These are phyloP conservation scores for Ogataea polymorpha DNA, from an alignment of 805 yeast species.

Conservation along the genomic window DNA sequence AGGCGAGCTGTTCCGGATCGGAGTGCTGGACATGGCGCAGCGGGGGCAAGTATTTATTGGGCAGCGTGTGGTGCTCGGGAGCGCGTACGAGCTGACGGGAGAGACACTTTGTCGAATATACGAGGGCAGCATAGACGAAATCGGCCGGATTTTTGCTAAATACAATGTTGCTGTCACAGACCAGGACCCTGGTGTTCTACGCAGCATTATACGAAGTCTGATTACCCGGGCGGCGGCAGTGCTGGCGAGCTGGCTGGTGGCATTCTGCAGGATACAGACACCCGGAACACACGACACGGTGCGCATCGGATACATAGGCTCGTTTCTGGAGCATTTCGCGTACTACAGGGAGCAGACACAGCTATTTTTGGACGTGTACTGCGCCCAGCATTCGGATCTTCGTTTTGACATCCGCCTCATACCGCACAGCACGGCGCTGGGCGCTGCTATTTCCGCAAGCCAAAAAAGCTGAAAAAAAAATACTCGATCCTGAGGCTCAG, in stretches of 20 bases:
- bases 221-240: conserved; percentile 44
- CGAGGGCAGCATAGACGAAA: conserved; percentile 22
- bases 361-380: conserved; percentile 16
- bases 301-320: conserved; percentile 49
- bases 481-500: conserved; percentile 3
- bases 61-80: neutral
- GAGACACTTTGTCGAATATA: conserved; percentile 39
- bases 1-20: conserved; percentile 49
- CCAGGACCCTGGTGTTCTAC: neutral
- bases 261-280: conserved; percentile 23
- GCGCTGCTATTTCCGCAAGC: conserved; percentile 14
- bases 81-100: conserved; percentile 28
- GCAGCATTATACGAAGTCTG: conserved; percentile 34
- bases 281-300: conserved; percentile 15
- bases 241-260: conserved; percentile 40
- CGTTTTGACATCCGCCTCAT: conserved; percentile 3
- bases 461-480: neutral
- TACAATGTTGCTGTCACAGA: neutral
- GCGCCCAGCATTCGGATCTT: neutral
- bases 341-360: conserved; percentile 35
- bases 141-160: neutral
- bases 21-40: conserved; percentile 35
- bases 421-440: conserved; percentile 14
- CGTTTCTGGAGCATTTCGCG: conserved; percentile 44
- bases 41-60: conserved; percentile 11